These are phyloP conservation scores for Candida chilensis DNA, from an alignment of 805 yeast species.

Conservation along the genomic window DNA sequence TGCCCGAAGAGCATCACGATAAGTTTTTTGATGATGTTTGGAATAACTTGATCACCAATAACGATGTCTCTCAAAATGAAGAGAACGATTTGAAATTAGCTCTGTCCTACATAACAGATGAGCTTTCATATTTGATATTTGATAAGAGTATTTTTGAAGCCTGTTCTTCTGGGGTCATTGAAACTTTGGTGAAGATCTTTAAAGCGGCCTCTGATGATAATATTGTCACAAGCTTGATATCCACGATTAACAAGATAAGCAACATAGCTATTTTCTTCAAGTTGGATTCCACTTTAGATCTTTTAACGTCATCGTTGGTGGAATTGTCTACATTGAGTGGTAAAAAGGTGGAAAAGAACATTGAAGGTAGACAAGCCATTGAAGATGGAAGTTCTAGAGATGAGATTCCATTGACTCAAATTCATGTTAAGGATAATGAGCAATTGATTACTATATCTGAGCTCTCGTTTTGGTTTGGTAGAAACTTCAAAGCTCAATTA, in stretches of 20 bases:
- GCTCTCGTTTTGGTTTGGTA: conserved; percentile 74
- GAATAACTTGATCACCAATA: conserved; percentile 58
- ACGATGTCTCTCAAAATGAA: conserved; percentile 23
- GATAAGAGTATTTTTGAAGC: conserved; percentile 66
- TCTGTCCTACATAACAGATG: too few species aligned
- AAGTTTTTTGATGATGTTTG: conserved; percentile 87
- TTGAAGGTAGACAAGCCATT: neutral
- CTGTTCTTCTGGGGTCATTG: conserved; percentile 55
- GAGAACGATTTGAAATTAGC: too few species aligned
- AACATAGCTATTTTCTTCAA: conserved; percentile 61
- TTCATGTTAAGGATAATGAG: conserved; percentile 5
- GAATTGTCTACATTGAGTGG: conserved; percentile 60
- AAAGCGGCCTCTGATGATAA: conserved; percentile 88
- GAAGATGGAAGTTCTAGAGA: conserved; percentile 23
- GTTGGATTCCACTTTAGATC: conserved; percentile 49
- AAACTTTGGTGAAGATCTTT: conserved; percentile 69
- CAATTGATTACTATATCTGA: conserved; percentile 63
- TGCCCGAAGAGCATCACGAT: conserved; percentile 97
- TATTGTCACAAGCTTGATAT: conserved; percentile 76
- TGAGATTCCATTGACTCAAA: conserved; percentile 33
- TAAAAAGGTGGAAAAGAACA: conserved; percentile 12
- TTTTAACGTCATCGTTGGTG: conserved; percentile 55
- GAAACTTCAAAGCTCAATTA: conserved; percentile 85
- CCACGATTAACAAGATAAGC: conserved; percentile 82
- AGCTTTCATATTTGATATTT: too few species aligned